phyloP scores from a whole-genome alignment of 257 asterid species.

The Prunella vulgaris region DNA sequence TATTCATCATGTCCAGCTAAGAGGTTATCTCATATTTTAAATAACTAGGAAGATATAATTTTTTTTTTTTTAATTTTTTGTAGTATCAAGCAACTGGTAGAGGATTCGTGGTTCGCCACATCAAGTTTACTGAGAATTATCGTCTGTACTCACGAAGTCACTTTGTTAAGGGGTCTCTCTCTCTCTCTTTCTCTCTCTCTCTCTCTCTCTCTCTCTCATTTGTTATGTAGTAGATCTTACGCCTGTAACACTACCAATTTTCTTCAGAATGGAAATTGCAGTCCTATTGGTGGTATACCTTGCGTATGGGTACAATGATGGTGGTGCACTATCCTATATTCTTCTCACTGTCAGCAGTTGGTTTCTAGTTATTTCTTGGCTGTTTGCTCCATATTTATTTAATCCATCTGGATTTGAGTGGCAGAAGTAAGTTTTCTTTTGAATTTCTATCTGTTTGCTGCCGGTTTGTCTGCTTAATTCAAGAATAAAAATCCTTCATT shows the following conservation, averaged over 20 bases:
- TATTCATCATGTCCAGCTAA: conserved; percentile 20
- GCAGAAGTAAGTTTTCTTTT: conserved; percentile 72
- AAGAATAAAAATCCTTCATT: conserved; percentile 26
- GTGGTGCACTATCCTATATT: conserved; percentile 73
- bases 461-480: conserved; percentile 18
- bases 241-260: neutral
- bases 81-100: conserved; percentile 99
- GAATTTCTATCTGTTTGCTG: neutral
- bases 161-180: conserved; percentile 85
- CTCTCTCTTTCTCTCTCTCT: conserved; percentile 33
- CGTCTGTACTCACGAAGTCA: conserved; percentile 98
- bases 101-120: conserved; percentile 95
- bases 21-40: neutral
- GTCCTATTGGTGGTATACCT: conserved; percentile 81
- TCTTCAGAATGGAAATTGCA: conserved; percentile 86
- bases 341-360: conserved; percentile 95
- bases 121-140: conserved; percentile 91
- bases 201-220: conserved; percentile 23
- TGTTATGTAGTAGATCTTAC: neutral
- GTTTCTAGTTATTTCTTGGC: conserved; percentile 89
- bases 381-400: conserved; percentile 92
- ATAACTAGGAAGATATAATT: conserved; percentile 13
- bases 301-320: conserved; percentile 68
- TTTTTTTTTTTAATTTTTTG: conserved; percentile 10
- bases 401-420: conserved; percentile 99